Conservation (phyloP, 2,329 filamentous ascomycete genomes). For the Microsporum canis region DNA sequence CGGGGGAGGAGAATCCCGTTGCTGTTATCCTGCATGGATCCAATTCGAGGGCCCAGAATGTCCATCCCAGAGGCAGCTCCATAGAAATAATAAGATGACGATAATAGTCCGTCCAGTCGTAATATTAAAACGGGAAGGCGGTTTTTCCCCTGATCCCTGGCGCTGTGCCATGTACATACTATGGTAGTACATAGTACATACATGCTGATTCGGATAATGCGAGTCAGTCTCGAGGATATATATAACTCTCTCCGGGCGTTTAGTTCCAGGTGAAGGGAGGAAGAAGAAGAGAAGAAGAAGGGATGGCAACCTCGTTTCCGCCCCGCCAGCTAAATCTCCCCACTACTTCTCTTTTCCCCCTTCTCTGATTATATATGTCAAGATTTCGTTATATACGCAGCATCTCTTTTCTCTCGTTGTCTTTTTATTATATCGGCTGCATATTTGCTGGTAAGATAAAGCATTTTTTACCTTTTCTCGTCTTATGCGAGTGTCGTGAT, state of each 20-base stretch:
- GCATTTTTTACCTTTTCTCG: not conserved
- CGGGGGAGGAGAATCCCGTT: not conserved
- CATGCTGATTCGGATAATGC: not conserved
- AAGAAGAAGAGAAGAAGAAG: not conserved
- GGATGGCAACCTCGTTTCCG: constrained; percentile 1
- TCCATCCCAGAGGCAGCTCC: not conserved
- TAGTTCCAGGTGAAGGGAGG: not conserved
- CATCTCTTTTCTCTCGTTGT: not conserved
- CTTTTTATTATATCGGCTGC: not conserved
- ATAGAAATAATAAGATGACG: not conserved
- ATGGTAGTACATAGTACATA: not conserved
- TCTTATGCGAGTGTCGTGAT: not conserved
- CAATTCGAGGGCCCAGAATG: not conserved
- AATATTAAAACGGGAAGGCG: constrained; percentile 3
- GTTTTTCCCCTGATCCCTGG: not conserved
- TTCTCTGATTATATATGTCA: not conserved
- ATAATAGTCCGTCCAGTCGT: not conserved
- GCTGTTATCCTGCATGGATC: constrained; percentile 1
- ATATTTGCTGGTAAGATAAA: not conserved
- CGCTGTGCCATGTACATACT: not conserved
- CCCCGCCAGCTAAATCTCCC: constrained; percentile 5
- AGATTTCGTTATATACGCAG: not conserved
- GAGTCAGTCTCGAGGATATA: not conserved
- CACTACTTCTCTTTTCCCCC: not conserved
- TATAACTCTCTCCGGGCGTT: not conserved